Conservation (phyloP, 345 rosid genomes). For the Acer yangbiense region DNA sequence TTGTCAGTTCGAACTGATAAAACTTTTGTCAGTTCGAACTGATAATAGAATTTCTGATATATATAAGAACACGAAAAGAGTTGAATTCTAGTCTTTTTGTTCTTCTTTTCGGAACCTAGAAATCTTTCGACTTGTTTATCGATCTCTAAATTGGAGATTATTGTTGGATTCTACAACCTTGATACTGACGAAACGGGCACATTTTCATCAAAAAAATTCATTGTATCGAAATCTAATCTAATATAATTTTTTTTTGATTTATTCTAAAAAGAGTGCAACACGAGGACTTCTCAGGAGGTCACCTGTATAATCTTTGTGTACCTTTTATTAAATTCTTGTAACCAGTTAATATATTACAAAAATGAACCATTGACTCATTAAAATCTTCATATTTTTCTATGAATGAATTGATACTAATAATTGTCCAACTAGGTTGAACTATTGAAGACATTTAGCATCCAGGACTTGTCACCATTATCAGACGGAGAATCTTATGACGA, state of each 20-base stretch:
- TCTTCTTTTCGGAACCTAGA: neutral
- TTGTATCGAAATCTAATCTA: no score
- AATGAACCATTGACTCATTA: neutral
- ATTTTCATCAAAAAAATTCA: no score
- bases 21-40: no score
- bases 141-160: neutral
- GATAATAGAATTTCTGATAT: no score
- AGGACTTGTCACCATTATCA: slow-evolving; percentile 12
- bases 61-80: no score
- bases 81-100: neutral
- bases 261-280: no score
- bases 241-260: no score
- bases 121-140: neutral
- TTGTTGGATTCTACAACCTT: neutral
- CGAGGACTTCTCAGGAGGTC: no score
- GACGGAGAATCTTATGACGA: slow-evolving; percentile 21
- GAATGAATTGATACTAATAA: neutral
- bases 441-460: neutral
- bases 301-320: neutral
- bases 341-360: neutral
- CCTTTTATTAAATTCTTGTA: neutral
- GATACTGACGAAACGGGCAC: neutral
- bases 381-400: neutral
- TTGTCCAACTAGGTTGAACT: neutral
- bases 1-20: no score